Percentiles rank a stretch among this genome's conserved stretches.
phyloP scores from a whole-genome alignment of 148 eudicot genomes.

The Rhododendron kiyosumense region DNA sequence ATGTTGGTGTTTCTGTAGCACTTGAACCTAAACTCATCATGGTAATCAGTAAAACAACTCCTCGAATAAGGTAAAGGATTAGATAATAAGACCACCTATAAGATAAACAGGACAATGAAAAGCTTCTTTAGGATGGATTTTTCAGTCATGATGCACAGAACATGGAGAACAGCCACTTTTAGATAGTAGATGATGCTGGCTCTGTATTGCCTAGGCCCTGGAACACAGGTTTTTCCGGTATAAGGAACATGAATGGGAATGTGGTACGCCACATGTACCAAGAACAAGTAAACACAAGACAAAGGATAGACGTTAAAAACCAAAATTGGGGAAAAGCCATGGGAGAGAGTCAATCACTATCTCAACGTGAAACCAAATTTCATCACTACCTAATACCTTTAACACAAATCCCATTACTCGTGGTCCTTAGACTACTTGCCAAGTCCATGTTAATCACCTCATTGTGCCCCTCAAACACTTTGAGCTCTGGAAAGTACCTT shows the following conservation, averaged over 20 bases:
- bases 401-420: not conserved
- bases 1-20: not conserved
- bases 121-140: not conserved
- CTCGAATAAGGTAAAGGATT: not conserved
- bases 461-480: not conserved
- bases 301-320: not conserved
- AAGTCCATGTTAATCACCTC: not conserved
- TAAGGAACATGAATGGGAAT: not conserved
- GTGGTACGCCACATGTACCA: not conserved
- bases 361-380: not conserved
- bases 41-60: not conserved
- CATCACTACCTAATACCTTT: not conserved
- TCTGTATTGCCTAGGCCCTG: not conserved
- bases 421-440: not conserved
- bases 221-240: not conserved
- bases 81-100: not conserved
- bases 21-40: not conserved
- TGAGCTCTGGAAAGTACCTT: not conserved
- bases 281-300: not conserved
- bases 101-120: not conserved
- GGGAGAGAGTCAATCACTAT: not conserved
- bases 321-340: not conserved
- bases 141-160: not conserved
- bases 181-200: not conserved
- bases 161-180: not conserved